These are phyloP conservation scores for Hypoxylon sp. DNA, from an alignment of 2,329 filamentous ascomycete genomes.

Conservation along the genomic window DNA sequence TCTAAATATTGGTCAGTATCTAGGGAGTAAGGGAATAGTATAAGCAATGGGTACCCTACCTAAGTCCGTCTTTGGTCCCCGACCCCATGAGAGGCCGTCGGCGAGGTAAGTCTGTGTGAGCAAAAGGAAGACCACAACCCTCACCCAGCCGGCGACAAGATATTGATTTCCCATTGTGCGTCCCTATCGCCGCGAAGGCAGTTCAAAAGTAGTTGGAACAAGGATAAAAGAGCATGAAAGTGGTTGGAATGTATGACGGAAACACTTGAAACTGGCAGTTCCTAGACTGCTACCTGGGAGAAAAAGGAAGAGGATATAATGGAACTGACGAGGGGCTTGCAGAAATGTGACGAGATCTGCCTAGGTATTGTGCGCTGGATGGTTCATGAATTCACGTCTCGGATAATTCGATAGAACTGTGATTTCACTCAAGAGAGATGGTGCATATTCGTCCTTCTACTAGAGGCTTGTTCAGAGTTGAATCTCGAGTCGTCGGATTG, in stretches of 20 bases:
- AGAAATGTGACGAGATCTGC: background rate
- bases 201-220: background rate
- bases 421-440: background rate
- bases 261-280: background rate
- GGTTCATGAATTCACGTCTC: slow-evolving; percentile 1
- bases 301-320: background rate
- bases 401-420: background rate
- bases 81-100: slow-evolving; percentile 45
- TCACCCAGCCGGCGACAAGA: slow-evolving; percentile 11
- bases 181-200: background rate
- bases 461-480: slow-evolving; percentile 2
- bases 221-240: background rate
- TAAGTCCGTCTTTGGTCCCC: slow-evolving; percentile 7
- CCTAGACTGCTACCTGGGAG: background rate
- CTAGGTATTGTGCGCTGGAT: background rate
- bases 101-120: slow-evolving; percentile 23
- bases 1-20: slow-evolving; percentile 25
- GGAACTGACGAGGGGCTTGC: background rate
- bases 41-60: slow-evolving; percentile 25
- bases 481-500: background rate
- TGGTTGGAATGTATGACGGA: background rate
- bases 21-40: background rate
- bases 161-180: slow-evolving; percentile 5
- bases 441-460: background rate
- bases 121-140: slow-evolving; percentile 8